Base-by-base conservation (phyloP, 129 eudicot species). In the Logfia minima region DNA sequence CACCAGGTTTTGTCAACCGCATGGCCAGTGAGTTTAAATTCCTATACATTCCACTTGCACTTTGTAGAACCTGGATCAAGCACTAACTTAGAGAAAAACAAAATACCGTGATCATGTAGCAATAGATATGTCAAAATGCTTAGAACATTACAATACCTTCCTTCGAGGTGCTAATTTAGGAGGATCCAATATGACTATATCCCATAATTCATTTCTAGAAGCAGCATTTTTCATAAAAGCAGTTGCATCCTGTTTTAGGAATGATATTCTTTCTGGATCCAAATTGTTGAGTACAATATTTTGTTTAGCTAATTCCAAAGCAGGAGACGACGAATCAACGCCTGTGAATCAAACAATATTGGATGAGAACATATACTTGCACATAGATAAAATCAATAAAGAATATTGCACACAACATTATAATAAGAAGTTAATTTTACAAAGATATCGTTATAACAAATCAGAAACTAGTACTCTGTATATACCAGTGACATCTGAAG, bases 41-140 rank as follows among this genome's bases (percentile, higher is more conserved):
- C 79, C 98, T 89, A 66, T 94, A 94, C 98, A 94, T 94, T 72
- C 98, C 97, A 26, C 90, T 84, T 19, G 97, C 97, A 73, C 82
- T 94, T n/a, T 91, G 91, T 67, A 94, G 88, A 69, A 86, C 98
- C 98, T 94, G 84, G 55, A 82, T 68, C 74, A 67, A 43, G 6
- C 68, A 59, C 11, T 65, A 32, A 29, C 28, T 66, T 52, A 51
- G 72, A 66, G 68, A 77, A 77, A 71, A 18, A 31, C 53, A 65
- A 4, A 31, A 72, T 11, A 45, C 29, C 43, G 16, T 28, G 65
- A 48, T 62, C 6, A 35, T 53, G 69, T 58, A 58, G 63, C 63
- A 58, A 0, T 58, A 58, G 11, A 19, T 19, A 55, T 62, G 35
- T 55, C 69, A 4, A 32, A 17, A 52, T 41, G 11, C 71, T 58